These are phyloP conservation scores for Rhododendron kiyosumense DNA, from an alignment of 148 eudicot species.

Conservation along the genomic window DNA sequence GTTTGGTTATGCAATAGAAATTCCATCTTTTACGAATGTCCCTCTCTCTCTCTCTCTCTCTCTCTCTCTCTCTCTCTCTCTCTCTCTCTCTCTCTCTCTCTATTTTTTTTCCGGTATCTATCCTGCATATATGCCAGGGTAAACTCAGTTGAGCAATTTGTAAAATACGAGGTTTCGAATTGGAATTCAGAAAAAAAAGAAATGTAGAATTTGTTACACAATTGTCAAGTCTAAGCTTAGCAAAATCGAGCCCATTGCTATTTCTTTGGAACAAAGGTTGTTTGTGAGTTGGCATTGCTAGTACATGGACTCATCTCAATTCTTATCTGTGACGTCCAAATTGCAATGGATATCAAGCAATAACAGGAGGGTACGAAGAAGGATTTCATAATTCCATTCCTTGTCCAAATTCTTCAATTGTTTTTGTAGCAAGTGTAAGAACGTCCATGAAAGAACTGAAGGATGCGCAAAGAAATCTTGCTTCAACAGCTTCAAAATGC, in stretches of 20 bases:
- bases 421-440: conserved; percentile 72
- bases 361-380: not conserved
- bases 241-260: not conserved
- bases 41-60: not conserved
- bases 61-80: too few relatives aligned
- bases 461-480: conserved; percentile 94
- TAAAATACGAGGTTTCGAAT: not conserved
- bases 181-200: not conserved
- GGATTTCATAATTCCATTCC: conserved; percentile 23
- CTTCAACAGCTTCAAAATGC: conserved; percentile 91
- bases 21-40: not conserved
- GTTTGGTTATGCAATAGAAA: conserved; percentile 9
- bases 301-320: not conserved
- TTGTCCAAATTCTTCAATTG: conserved; percentile 73
- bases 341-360: not conserved
- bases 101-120: too few relatives aligned
- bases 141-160: not conserved
- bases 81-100: too few relatives aligned
- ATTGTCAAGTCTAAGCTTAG: not conserved
- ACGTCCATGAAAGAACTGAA: conserved; percentile 74
- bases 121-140: not conserved
- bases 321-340: not conserved
- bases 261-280: not conserved
- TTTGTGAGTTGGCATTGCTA: not conserved
- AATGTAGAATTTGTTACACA: not conserved